A percentile compares a stretch with the other conserved stretches of the same genome.
These are phyloP conservation scores for Hysterium pulicare DNA, from an alignment of 2,329 filamentous ascomycete genomes.

Conservation along the genomic window DNA sequence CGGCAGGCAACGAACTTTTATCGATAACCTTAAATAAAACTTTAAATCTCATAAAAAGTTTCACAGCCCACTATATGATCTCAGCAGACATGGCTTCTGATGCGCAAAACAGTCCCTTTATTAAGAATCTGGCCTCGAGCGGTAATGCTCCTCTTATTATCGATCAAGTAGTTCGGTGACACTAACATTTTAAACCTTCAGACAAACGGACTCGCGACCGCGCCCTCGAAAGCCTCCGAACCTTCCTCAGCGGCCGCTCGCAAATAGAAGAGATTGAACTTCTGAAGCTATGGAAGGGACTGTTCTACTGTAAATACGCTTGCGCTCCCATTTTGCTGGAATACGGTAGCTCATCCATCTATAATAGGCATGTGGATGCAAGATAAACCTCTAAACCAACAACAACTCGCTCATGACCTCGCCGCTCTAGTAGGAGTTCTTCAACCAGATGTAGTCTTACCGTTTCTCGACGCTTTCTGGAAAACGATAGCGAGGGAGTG, in stretches of 20 bases:
- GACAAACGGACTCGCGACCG: slow-evolving; percentile 75
- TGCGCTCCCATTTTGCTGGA: background rate
- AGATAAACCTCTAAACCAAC: slow-evolving; percentile 83
- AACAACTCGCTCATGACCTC: slow-evolving; percentile 75
- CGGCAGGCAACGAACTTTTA: no score
- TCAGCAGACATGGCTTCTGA: slow-evolving; percentile 33
- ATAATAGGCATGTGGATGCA: slow-evolving; percentile 77
- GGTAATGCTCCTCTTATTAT: slow-evolving; percentile 49
- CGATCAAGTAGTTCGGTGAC: background rate
- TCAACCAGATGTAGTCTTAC: slow-evolving; percentile 41
- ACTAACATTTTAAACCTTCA: slow-evolving; percentile 42
- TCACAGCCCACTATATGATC: background rate
- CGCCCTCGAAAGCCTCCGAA: slow-evolving; percentile 71
- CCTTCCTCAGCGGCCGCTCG: slow-evolving; percentile 67
- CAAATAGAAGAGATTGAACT: slow-evolving; percentile 66
- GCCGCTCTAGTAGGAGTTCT: slow-evolving; percentile 65
- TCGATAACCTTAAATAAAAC: slow-evolving; percentile 19
- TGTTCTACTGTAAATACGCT: slow-evolving; percentile 68
- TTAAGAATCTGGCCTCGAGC: slow-evolving; percentile 79
- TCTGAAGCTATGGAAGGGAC: slow-evolving; percentile 88
- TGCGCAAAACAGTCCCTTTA: slow-evolving; percentile 62
- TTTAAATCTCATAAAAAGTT: slow-evolving; percentile 18
- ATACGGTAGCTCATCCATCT: slow-evolving; percentile 8
- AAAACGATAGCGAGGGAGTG: slow-evolving; percentile 52
- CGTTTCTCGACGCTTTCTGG: slow-evolving; percentile 51